These are phyloP conservation scores for Suhomyces bokatorum DNA, from an alignment of 1,139 yeast species.

Conservation along the genomic window DNA sequence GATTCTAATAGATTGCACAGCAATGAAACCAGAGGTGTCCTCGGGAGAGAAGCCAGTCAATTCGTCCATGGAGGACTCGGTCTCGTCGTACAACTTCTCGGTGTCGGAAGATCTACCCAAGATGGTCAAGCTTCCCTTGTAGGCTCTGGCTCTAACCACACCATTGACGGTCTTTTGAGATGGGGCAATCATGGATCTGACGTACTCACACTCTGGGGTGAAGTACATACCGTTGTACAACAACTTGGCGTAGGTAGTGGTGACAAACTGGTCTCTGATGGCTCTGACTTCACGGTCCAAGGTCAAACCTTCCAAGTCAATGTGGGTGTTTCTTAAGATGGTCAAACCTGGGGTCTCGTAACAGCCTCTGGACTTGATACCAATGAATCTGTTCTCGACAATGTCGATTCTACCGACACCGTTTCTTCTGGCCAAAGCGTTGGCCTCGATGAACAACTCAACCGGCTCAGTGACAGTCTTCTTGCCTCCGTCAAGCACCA, in stretches of 20 bases:
- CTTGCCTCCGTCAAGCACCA: constrained; percentile 64
- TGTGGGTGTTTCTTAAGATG: constrained; percentile 86
- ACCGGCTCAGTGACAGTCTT: constrained; percentile 77
- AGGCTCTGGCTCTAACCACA: constrained; percentile 87
- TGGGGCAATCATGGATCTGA: constrained; percentile 89
- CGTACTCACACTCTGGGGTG: constrained; percentile 97
- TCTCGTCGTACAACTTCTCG: constrained; percentile 94
- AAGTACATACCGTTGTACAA: constrained; percentile 97
- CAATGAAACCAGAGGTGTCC: constrained; percentile 95
- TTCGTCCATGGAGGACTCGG: constrained; percentile 99
- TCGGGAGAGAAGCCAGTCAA: constrained; percentile 96
- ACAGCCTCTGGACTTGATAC: constrained; percentile 98
- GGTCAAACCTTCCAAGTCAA: constrained; percentile 95
- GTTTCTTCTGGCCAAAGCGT: constrained; percentile 95
- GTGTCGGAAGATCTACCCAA: constrained; percentile 95
- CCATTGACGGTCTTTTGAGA: constrained; percentile 96
- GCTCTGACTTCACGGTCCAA: constrained; percentile 97
- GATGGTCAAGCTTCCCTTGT: constrained; percentile 83
- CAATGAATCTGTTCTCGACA: constrained; percentile 98
- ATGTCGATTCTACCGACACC: constrained; percentile 99
- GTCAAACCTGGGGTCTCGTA: constrained; percentile 99
- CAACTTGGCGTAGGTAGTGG: constrained; percentile 85
- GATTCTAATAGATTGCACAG: constrained; percentile 96
- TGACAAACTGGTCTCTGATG: constrained; percentile 92
- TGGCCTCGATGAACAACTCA: constrained; percentile 88